These are phyloP conservation scores for Alternaria sp. DNA, from an alignment of 2,329 filamentous ascomycete genomes.

Conservation along the genomic window DNA sequence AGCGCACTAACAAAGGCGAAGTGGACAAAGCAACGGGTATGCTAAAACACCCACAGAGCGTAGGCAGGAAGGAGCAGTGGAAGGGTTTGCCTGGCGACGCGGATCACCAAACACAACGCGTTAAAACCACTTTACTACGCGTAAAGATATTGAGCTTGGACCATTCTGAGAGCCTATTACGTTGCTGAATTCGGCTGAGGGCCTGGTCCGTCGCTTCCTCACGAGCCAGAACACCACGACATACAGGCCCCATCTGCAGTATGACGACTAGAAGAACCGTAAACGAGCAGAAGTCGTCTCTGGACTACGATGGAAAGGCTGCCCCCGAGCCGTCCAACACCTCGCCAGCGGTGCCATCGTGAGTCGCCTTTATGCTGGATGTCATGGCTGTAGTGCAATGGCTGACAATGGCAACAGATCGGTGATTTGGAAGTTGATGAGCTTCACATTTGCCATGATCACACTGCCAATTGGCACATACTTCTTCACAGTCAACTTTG, in stretches of 20 bases:
- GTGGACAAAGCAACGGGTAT: constrained; percentile 23
- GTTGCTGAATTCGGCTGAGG: constrained; percentile 16
- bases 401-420: constrained; percentile 58
- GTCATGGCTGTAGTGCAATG: neutral
- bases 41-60: neutral
- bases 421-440: constrained; percentile 88
- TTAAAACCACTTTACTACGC: constrained; percentile 12
- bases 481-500: constrained; percentile 75
- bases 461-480: constrained; percentile 86
- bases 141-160: constrained; percentile 19
- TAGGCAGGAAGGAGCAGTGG: neutral
- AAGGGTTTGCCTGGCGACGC: constrained; percentile 12
- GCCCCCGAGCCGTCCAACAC: constrained; percentile 68
- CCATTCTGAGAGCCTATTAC: constrained; percentile 18
- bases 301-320: constrained; percentile 50
- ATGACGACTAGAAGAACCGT: constrained; percentile 76
- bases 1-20: constrained; percentile 20
- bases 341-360: constrained; percentile 83
- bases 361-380: constrained; percentile 45
- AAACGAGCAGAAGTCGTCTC: constrained; percentile 68
- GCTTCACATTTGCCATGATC: constrained; percentile 92
- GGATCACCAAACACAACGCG: constrained; percentile 22
- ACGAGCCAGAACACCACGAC: constrained; percentile 3
- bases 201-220: neutral
- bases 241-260: constrained; percentile 4